A percentile compares a stretch with the other conserved stretches of the same genome.
phyloP scores from a whole-genome alignment of 2,329 filamentous ascomycete genomes.

The Paecilomyces formosus region DNA sequence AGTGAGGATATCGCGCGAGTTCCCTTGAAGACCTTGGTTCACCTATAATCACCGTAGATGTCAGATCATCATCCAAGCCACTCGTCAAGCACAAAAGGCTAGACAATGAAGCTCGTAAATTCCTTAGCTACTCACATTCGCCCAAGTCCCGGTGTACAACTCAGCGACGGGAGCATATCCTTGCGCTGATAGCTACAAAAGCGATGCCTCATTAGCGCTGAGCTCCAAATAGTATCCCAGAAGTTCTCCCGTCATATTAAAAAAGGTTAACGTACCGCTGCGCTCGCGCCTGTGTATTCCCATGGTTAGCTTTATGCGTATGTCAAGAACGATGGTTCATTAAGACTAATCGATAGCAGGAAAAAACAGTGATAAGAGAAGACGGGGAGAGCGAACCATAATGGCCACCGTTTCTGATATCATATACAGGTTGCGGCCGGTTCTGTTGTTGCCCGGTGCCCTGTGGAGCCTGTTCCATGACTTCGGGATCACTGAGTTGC shows the following conservation, averaged over 20 bases:
- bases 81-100: not conserved
- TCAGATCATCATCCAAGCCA: not conserved
- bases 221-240: not conserved
- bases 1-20: conserved; percentile 93
- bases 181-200: conserved; percentile 67
- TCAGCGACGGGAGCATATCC: conserved; percentile 84
- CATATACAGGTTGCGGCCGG: conserved; percentile 60
- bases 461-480: conserved; percentile 52
- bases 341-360: conserved; percentile 1
- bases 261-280: conserved; percentile 48
- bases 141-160: conserved; percentile 89
- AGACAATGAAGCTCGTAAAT: not conserved
- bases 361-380: conserved; percentile 4
- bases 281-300: conserved; percentile 54
- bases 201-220: conserved; percentile 15
- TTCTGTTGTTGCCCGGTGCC: conserved; percentile 52
- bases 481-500: not conserved
- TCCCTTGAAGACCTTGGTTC: conserved; percentile 86
- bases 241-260: not conserved
- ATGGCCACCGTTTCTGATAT: conserved; percentile 66
- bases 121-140: conserved; percentile 60
- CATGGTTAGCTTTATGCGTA: conserved; percentile 3
- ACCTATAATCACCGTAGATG: conserved; percentile 51
- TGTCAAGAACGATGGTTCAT: not conserved
- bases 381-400: conserved; percentile 53